These are phyloP conservation scores for Dinochytrium kinnereticum DNA, from an alignment of 371 early-diverging fungal species.

Conservation along the genomic window DNA sequence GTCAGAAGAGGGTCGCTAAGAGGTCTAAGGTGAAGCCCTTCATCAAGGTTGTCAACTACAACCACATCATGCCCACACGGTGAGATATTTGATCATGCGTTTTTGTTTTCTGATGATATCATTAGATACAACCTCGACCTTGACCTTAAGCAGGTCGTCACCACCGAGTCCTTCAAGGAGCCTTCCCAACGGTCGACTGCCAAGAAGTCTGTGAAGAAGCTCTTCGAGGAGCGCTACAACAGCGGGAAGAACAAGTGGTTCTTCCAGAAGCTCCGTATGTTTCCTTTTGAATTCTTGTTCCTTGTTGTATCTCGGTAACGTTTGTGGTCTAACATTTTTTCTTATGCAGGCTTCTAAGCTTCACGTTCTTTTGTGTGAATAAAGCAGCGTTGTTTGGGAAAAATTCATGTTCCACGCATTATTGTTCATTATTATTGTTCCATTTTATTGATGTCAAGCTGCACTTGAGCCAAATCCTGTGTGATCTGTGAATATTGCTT, in stretches of 20 bases:
- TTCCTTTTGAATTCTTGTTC: not conserved
- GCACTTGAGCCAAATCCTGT: not conserved
- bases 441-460: not conserved
- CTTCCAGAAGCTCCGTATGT: constrained; percentile 92
- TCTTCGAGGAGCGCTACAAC: constrained; percentile 94
- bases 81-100: too few species aligned
- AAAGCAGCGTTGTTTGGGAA: not conserved
- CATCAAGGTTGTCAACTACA: constrained; percentile 98
- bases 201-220: constrained; percentile 93
- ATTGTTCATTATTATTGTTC: not conserved
- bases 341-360: not conserved
- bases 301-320: too few species aligned
- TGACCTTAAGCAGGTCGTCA: constrained; percentile 82
- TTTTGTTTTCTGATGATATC: constrained; percentile 17
- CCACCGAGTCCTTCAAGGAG: constrained; percentile 91
- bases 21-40: constrained; percentile 97
- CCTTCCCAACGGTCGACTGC: constrained; percentile 87
- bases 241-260: constrained; percentile 99
- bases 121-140: constrained; percentile 59
- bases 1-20: constrained; percentile 92
- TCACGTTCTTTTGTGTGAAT: not conserved
- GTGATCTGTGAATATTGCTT: not conserved
- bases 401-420: not conserved
- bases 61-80: constrained; percentile 99
- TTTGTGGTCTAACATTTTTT: too few species aligned